These are phyloP conservation scores for Eucalyptus marginata DNA, from an alignment of 345 rosid species.

Conservation along the genomic window DNA sequence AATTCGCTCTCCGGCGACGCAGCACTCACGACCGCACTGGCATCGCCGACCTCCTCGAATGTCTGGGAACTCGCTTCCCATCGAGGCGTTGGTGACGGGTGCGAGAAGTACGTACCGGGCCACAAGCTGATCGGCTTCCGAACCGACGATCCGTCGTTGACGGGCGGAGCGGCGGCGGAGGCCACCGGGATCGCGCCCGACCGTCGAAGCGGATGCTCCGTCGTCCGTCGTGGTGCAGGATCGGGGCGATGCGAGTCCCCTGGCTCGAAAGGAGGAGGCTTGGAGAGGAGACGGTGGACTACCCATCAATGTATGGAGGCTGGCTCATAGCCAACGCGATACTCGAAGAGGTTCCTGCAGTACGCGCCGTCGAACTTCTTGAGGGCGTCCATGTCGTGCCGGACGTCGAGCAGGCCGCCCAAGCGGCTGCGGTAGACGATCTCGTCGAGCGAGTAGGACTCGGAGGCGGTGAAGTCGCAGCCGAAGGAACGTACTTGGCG, in stretches of 20 bases:
- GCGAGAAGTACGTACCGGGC: no score
- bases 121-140: constrained; percentile 36
- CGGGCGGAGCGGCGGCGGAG: constrained; percentile 11
- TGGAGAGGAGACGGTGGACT: no score
- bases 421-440: no score
- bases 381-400: constrained; percentile 67
- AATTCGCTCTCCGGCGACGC: no score
- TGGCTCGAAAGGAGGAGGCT: no score
- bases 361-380: constrained; percentile 49
- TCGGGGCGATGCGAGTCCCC: neutral
- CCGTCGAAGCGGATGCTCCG: neutral
- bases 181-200: neutral
- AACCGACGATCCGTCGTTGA: constrained; percentile 66
- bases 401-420: no score
- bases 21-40: no score
- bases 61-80: no score
- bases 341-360: constrained; percentile 68
- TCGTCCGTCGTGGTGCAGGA: neutral
- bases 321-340: constrained; percentile 8
- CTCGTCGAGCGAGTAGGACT: constrained; percentile 9
- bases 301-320: no score
- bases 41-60: no score
- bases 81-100: no score
- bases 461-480: constrained; percentile 26
- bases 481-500: constrained; percentile 49